Base-by-base conservation (phyloP, 257 asterid species). In the Ilex aquifolium region DNA sequence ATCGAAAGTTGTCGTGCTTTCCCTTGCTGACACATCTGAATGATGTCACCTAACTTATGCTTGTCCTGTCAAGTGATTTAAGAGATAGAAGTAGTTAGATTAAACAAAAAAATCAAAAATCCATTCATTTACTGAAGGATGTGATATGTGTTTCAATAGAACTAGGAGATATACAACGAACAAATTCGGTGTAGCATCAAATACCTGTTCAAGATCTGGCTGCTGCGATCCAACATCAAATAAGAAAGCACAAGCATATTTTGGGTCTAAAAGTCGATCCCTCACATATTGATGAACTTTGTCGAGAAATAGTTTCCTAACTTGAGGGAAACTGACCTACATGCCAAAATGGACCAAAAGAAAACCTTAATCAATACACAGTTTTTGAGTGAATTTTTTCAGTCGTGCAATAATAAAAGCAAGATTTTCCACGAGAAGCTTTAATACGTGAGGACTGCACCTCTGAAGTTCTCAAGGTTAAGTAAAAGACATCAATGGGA, bases 21-120 rank as follows among this genome's bases (percentile, higher is more conserved):
- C 75, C 83, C 86, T 77, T 87, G 99, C 76, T 87, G 85, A 78
- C 86, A 90, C 86, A 81, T 85, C 77, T 90, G 99, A 73, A 88
- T 83, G 72, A 90, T 83, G 72, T 93, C 99, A 72, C 77, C 79
- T 80, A 93, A 56, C 68, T 81, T 77, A 68, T 74, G 92, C 72
- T 90, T 88, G 73, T 77, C 85, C 99, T 93, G 97, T 75, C 74
- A 74, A 62, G 66, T 46, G 21, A 58, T 65, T 62, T 65, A 74
- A 59, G 21, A 60, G 44, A 60, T 30, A 56, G n/a, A 51, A 64
- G 65, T 27, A 63, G 7, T 30, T 39, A 15, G 30, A 7, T 60
- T 40, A 16, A 62, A 61, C 32, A 32, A 2, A 49, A 66, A 21
- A 21, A 21, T 21, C 27, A 21, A 46, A 36, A 36, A 36, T 4